Evolutionary conservation across 805 yeast species (phyloP).

Genomic region (Candida awuae): DNA sequence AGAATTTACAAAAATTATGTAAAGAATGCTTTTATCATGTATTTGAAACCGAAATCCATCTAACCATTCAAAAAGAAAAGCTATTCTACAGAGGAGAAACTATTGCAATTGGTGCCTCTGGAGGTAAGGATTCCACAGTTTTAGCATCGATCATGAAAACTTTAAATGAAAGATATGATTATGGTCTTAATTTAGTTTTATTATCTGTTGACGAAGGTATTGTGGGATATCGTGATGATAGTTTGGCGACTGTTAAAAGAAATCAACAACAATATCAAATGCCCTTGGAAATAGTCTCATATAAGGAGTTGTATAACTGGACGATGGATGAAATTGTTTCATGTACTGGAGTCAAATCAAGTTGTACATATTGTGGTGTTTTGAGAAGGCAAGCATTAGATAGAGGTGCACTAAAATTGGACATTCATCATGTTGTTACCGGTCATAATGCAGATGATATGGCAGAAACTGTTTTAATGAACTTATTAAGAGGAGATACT

Average conservation of each 20-base stretch:
- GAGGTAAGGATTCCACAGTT: constrained; percentile 97
- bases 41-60: constrained; percentile 92
- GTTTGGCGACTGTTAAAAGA: constrained; percentile 91
- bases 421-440: constrained; percentile 85
- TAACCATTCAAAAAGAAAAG: constrained; percentile 65
- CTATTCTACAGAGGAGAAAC: constrained; percentile 75
- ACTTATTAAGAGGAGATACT: constrained; percentile 89
- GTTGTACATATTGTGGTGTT: constrained; percentile 98
- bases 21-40: constrained; percentile 83
- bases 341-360: constrained; percentile 85
- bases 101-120: constrained; percentile 97
- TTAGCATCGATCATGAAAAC: constrained; percentile 81
- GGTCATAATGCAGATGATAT: constrained; percentile 99
- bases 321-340: constrained; percentile 97
- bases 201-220: constrained; percentile 95
- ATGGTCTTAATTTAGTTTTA: constrained; percentile 77
- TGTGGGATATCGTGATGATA: constrained; percentile 93
- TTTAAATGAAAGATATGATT: constrained; percentile 78
- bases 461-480: constrained; percentile 98
- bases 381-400: constrained; percentile 93
- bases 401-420: constrained; percentile 84
- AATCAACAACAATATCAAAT: constrained; percentile 63
- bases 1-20: constrained; percentile 82
- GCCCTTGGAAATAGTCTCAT: constrained; percentile 49
- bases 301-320: constrained; percentile 89